A percentile compares a stretch with the other conserved stretches of the same genome.
Evolutionary conservation across 2,329 filamentous ascomycete species (phyloP).

Genomic region (Lasiodiplodia hormozganensis): DNA sequence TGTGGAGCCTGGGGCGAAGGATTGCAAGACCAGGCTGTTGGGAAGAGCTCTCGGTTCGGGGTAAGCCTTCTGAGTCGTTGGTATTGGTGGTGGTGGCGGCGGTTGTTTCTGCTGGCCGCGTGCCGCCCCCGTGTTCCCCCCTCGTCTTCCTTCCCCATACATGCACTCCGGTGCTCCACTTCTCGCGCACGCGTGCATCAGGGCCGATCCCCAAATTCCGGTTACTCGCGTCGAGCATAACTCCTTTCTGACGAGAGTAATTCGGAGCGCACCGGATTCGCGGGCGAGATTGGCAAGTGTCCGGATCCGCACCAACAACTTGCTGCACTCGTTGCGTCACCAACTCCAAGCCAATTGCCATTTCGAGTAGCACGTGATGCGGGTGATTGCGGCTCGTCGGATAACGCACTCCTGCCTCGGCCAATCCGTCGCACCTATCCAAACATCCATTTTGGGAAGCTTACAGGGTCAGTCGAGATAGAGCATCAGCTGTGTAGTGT

Average conservation of each 20-base stretch:
- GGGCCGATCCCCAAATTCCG: background rate
- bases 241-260: background rate
- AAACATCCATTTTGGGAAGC: background rate
- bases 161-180: background rate
- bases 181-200: background rate
- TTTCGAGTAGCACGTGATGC: constrained; percentile 13
- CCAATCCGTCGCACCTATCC: background rate
- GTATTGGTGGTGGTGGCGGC: background rate
- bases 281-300: background rate
- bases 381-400: background rate
- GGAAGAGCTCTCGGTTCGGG: background rate
- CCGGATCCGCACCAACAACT: background rate
- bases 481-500: background rate
- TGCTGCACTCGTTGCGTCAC: background rate
- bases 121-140: background rate
- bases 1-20: background rate
- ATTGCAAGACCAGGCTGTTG: background rate
- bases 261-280: background rate
- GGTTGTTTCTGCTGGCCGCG: background rate
- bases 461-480: background rate
- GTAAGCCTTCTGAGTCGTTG: background rate
- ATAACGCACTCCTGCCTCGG: background rate
- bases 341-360: background rate
- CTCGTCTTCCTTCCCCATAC: background rate
- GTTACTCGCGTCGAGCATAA: background rate